A percentile compares a stretch with the other conserved stretches of the same genome.
Conservation (phyloP, 169 alveolate species). For the Theileria annulata region DNA sequence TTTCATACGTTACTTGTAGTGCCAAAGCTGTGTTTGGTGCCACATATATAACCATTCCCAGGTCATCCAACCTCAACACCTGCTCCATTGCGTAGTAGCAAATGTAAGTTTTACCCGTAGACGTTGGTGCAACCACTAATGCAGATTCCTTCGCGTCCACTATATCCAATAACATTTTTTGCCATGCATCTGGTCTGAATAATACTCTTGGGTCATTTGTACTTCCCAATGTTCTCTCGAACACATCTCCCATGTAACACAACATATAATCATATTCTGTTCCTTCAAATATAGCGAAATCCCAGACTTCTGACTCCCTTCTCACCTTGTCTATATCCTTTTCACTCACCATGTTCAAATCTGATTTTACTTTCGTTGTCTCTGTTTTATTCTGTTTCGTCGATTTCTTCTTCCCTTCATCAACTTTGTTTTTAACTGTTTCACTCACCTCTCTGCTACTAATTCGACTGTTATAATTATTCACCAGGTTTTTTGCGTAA, state of each 20-base stretch:
- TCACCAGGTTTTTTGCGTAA: constrained; percentile 33
- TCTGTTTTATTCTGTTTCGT: not conserved
- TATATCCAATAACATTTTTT: constrained; percentile 79
- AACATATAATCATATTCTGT: constrained; percentile 75
- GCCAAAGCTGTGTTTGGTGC: constrained; percentile 90
- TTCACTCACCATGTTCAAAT: constrained; percentile 9
- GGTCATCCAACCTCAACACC: constrained; percentile 82
- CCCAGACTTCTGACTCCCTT: constrained; percentile 26
- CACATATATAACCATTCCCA: constrained; percentile 86
- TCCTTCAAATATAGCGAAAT: constrained; percentile 55
- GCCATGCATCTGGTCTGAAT: constrained; percentile 91
- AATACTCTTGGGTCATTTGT: constrained; percentile 85
- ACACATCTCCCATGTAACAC: constrained; percentile 81
- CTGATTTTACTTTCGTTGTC: not conserved
- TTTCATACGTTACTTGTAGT: constrained; percentile 87
- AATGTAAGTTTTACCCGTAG: constrained; percentile 90
- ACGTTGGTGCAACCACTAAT: constrained; percentile 88
- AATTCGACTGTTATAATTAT: constrained; percentile 16
- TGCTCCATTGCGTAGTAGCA: constrained; percentile 92
- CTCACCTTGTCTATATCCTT: constrained; percentile 33
- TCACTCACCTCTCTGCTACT: not conserved
- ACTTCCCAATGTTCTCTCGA: constrained; percentile 84
- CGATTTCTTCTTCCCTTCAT: constrained; percentile 16
- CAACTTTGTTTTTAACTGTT: not conserved
- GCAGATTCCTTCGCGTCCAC: constrained; percentile 81